These are phyloP conservation scores for Plantago lanceolata DNA, from an alignment of 305 asterid genomes.

Conservation along the genomic window DNA sequence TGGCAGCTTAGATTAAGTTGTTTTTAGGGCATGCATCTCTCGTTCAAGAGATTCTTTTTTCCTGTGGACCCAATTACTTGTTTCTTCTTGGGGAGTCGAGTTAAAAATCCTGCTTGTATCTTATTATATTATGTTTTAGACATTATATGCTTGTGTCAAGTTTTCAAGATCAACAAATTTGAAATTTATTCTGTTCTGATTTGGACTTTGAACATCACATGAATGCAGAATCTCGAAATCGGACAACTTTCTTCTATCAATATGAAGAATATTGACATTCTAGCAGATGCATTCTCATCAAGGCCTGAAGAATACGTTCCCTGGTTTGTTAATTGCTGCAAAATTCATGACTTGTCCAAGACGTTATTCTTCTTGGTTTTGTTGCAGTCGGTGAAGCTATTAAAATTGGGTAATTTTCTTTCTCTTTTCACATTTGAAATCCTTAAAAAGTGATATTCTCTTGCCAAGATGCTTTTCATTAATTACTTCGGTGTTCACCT, in stretches of 20 bases:
- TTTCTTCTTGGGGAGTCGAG: too few relatives aligned
- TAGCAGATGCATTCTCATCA: constrained; percentile 47
- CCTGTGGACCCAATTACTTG: too few relatives aligned
- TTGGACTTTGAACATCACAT: constrained; percentile 19
- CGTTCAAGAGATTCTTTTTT: too few relatives aligned
- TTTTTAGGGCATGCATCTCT: too few relatives aligned
- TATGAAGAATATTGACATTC: constrained; percentile 50
- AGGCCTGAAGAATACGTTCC: constrained; percentile 49
- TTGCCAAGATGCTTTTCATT: background rate
- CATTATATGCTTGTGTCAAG: background rate
- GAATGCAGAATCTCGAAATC: constrained; percentile 54
- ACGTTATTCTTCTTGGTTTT: constrained; percentile 59
- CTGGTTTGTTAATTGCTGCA: constrained; percentile 76
- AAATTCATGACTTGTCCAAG: constrained; percentile 54
- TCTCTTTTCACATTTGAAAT: constrained; percentile 9
- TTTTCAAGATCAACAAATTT: constrained; percentile 6
- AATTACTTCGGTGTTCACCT: constrained; percentile 14
- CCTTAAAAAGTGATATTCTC: constrained; percentile 5
- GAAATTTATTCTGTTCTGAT: background rate
- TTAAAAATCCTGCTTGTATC: too few relatives aligned
- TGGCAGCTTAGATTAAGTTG: background rate
- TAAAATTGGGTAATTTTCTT: constrained; percentile 52
- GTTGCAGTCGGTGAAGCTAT: constrained; percentile 52
- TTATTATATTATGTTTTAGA: too few relatives aligned
- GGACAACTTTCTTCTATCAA: constrained; percentile 44